phyloP scores from a whole-genome alignment of 2,329 filamentous ascomycete species.

The Aspergillus carbonarius region DNA sequence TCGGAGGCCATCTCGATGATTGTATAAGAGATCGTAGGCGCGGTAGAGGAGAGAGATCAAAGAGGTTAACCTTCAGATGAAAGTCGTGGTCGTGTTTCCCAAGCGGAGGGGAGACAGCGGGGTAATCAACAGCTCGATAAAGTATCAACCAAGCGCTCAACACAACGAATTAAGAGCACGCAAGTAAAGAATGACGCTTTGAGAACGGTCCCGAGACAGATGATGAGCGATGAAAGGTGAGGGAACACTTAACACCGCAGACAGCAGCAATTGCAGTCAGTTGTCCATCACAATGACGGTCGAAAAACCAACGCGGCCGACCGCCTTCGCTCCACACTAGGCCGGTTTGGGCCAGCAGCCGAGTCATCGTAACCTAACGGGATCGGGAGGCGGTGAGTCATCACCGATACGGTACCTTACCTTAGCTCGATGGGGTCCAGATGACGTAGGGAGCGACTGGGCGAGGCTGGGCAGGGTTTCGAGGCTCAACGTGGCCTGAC shows the following conservation, averaged over 20 bases:
- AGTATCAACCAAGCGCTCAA: neutral
- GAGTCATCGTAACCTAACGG: neutral
- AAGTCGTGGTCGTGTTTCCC: constrained; percentile 1
- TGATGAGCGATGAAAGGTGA: neutral
- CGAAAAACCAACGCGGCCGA: constrained; percentile 19
- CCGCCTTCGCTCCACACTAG: constrained; percentile 11
- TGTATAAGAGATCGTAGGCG: constrained; percentile 6
- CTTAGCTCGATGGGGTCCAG: neutral
- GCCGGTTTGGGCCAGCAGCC: constrained; percentile 12
- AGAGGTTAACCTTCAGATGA: neutral
- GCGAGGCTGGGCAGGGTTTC: neutral
- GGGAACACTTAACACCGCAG: neutral
- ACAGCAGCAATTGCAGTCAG: neutral
- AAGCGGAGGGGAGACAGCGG: constrained; percentile 2
- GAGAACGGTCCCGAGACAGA: neutral
- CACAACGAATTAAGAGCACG: neutral
- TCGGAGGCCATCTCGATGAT: constrained; percentile 47
- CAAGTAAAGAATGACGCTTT: constrained; percentile 9
- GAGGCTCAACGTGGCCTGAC: constrained; percentile 19
- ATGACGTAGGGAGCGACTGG: constrained; percentile 10
- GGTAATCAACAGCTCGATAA: neutral
- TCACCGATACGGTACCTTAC: neutral
- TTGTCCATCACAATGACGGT: constrained; percentile 7
- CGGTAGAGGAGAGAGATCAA: neutral
- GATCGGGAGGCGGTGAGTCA: constrained; percentile 17